A percentile compares a stretch with the other conserved stretches of the same genome.
These are phyloP conservation scores for Fusarium torreyae DNA, from an alignment of 2,329 filamentous ascomycete genomes.

Conservation along the genomic window DNA sequence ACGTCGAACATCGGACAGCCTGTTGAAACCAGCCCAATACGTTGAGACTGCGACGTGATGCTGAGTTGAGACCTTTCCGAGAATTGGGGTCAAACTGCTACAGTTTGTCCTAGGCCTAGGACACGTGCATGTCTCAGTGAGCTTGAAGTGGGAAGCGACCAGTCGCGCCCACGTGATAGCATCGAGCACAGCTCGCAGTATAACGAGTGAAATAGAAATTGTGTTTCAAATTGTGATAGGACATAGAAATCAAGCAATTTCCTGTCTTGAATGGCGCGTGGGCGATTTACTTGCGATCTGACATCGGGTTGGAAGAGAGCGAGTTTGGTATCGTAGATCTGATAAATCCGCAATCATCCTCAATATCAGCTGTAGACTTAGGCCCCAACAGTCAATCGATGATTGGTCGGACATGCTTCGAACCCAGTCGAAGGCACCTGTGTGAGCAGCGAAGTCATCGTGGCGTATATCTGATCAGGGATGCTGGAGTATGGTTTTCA, in stretches of 20 bases:
- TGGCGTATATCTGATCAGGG: conserved; percentile 12
- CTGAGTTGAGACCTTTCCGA: conserved; percentile 35
- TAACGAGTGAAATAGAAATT: neutral
- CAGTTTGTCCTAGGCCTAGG: conserved; percentile 27
- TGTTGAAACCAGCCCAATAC: conserved; percentile 18
- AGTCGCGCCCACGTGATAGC: conserved; percentile 10
- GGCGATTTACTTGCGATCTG: neutral
- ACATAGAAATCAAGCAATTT: neutral
- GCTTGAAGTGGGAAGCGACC: neutral
- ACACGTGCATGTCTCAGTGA: conserved; percentile 43
- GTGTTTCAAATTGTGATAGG: neutral
- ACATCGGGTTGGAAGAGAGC: neutral
- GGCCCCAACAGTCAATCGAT: conserved; percentile 20
- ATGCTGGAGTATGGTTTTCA: conserved; percentile 7
- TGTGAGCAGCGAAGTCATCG: conserved; percentile 3
- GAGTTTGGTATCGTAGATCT: neutral
- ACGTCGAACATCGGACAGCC: conserved; percentile 7
- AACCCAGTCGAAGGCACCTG: neutral
- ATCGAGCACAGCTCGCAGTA: conserved; percentile 15
- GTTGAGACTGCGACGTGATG: conserved; percentile 26
- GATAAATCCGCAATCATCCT: neutral
- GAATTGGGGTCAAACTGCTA: conserved; percentile 19
- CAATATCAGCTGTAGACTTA: conserved; percentile 1
- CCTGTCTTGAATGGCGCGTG: neutral
- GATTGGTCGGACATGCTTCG: conserved; percentile 7